Percentiles rank a stretch among this genome's conserved stretches.
Conservation (phyloP, 176 grass and related monocot genomes). For the Cenchrus fungigraminus region DNA sequence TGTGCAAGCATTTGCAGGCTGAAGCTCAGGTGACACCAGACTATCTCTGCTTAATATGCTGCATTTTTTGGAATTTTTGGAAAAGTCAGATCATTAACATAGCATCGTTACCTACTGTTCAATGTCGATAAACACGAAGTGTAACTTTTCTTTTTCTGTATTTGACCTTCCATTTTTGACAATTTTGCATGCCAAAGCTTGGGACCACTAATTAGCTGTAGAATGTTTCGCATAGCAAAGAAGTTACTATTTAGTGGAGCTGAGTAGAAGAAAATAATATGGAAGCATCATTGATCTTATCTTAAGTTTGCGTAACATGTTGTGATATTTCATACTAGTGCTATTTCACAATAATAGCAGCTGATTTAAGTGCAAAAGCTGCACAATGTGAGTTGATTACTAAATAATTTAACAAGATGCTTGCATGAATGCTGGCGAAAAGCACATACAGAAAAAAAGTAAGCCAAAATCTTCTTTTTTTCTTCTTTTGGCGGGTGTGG, state of each 20-base stretch:
- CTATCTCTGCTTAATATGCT: constrained; percentile 12
- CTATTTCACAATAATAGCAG: neutral
- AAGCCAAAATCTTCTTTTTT: neutral
- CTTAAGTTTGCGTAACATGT: neutral
- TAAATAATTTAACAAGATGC: neutral
- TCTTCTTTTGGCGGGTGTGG: neutral
- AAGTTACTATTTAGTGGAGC: neutral
- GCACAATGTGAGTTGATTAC: neutral
- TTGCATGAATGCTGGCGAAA: neutral
- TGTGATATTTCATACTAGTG: constrained; percentile 16
- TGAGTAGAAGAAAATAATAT: constrained; percentile 4
- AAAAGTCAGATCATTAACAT: constrained; percentile 26
- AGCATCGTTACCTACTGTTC: constrained; percentile 32
- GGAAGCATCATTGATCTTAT: constrained; percentile 10
- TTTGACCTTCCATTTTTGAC: neutral
- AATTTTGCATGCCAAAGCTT: neutral
- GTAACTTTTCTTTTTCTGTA: neutral
- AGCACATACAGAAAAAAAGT: neutral
- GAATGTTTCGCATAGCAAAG: neutral
- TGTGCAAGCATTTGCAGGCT: constrained; percentile 87
- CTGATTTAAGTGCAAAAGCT: constrained; percentile 6
- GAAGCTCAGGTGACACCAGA: constrained; percentile 81
- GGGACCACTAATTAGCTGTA: neutral
- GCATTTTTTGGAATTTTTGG: constrained; percentile 12
- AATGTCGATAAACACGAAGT: neutral